These are phyloP conservation scores for Alternaria rosae DNA, from an alignment of 2,329 filamentous ascomycete species.

Conservation along the genomic window DNA sequence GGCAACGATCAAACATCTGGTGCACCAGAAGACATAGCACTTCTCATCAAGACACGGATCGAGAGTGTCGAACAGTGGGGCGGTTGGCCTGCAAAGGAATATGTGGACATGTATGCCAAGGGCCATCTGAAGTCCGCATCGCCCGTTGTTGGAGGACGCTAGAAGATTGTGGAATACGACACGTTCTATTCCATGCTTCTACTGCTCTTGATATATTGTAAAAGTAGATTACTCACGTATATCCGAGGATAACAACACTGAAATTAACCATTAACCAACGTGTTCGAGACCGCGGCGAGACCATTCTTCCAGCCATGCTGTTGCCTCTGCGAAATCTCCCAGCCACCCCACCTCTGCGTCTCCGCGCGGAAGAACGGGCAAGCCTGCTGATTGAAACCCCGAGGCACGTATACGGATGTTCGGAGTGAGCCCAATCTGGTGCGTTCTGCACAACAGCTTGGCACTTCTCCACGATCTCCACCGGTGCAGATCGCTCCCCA, in stretches of 20 bases:
- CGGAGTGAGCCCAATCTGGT: background rate
- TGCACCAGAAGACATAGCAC: constrained; percentile 41
- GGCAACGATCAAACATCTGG: constrained; percentile 1
- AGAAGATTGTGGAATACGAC: background rate
- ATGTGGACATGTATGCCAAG: constrained; percentile 48
- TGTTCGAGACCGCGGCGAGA: background rate
- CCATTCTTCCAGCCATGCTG: constrained; percentile 7
- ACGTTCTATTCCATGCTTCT: background rate
- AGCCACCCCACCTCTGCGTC: constrained; percentile 12
- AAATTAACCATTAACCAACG: background rate
- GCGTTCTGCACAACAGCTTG: background rate
- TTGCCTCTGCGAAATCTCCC: constrained; percentile 3
- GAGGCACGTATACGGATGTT: background rate
- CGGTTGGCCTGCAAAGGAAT: constrained; percentile 54
- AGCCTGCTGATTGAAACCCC: background rate
- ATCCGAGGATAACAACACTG: background rate
- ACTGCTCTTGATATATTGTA: background rate
- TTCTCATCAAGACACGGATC: constrained; percentile 42
- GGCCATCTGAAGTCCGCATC: constrained; percentile 22
- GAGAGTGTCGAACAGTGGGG: constrained; percentile 51
- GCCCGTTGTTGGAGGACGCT: constrained; percentile 25
- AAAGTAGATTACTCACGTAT: background rate
- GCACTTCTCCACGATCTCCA: background rate
- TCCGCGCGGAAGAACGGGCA: background rate
- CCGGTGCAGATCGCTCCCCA: background rate